Conservation (phyloP, 2,329 filamentous ascomycete species). For the Pseudogymnoascus sp. region DNA sequence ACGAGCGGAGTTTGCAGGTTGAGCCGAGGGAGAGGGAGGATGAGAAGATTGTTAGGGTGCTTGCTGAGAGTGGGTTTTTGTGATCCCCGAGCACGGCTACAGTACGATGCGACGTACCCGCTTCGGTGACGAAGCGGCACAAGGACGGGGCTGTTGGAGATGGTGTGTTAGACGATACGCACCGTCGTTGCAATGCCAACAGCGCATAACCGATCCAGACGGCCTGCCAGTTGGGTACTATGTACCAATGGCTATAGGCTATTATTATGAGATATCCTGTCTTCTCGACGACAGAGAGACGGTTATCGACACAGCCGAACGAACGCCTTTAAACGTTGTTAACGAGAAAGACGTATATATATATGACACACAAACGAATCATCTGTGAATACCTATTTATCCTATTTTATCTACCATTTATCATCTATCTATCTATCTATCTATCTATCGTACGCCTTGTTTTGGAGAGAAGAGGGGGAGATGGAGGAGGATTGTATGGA, state of each 20-base stretch:
- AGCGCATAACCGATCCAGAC: neutral
- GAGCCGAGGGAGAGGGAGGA: conserved; percentile 96
- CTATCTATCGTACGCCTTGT: neutral
- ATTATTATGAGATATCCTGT: neutral
- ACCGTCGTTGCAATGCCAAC: too few species aligned
- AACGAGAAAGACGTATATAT: neutral
- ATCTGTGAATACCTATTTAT: neutral
- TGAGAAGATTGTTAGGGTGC: conserved; percentile 94
- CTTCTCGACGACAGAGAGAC: neutral
- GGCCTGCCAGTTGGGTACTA: too few species aligned
- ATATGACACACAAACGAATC: neutral
- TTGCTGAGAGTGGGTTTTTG: conserved; percentile 3
- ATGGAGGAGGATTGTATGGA: neutral
- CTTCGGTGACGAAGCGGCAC: neutral
- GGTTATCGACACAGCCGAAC: neutral
- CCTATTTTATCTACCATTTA: neutral
- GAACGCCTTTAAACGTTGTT: neutral
- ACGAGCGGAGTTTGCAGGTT: conserved; percentile 88
- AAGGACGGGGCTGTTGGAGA: neutral
- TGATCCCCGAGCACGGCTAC: conserved; percentile 16
- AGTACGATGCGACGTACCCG: conserved; percentile 15
- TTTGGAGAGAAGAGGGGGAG: neutral
- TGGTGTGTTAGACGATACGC: too few species aligned
- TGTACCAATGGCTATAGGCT: too few species aligned
- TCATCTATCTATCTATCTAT: neutral